Conservation (phyloP, 306 rosid species). For the Casuarina cunninghamiana region DNA sequence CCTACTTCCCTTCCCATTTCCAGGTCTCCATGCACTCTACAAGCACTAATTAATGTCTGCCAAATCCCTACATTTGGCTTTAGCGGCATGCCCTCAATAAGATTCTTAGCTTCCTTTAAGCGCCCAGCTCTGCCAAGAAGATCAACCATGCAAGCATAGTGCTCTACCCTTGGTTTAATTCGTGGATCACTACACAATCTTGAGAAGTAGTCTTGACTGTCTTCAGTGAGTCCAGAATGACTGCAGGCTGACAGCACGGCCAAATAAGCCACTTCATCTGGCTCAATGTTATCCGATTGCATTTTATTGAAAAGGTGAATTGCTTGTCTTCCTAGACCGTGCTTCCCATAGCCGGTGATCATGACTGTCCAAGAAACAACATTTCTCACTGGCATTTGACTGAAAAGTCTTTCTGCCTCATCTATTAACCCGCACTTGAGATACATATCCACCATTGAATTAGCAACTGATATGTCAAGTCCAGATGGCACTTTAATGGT, state of each 20-base stretch:
- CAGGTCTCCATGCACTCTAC: constrained; percentile 59
- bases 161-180: constrained; percentile 48
- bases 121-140: constrained; percentile 62
- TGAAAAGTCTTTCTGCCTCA: constrained; percentile 49
- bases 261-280: constrained; percentile 54
- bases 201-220: constrained; percentile 56
- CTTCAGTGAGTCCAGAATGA: constrained; percentile 55
- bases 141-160: constrained; percentile 69
- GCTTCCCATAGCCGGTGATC: constrained; percentile 72
- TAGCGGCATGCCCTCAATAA: constrained; percentile 55
- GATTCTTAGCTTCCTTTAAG: constrained; percentile 52
- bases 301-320: constrained; percentile 45
- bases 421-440: constrained; percentile 60
- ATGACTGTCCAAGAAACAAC: constrained; percentile 68
- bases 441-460: constrained; percentile 68
- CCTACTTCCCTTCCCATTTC: constrained; percentile 60
- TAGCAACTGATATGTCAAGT: constrained; percentile 52
- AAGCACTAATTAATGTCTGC: constrained; percentile 61
- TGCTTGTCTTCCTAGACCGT: constrained; percentile 56
- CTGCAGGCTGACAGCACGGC: constrained; percentile 72
- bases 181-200: constrained; percentile 32
- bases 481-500: constrained; percentile 53
- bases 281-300: constrained; percentile 44
- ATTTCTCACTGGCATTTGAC: constrained; percentile 40
- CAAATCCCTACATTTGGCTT: constrained; percentile 61